phyloP scores from a whole-genome alignment of 805 yeast species.

The Alloascoidea africana region DNA sequence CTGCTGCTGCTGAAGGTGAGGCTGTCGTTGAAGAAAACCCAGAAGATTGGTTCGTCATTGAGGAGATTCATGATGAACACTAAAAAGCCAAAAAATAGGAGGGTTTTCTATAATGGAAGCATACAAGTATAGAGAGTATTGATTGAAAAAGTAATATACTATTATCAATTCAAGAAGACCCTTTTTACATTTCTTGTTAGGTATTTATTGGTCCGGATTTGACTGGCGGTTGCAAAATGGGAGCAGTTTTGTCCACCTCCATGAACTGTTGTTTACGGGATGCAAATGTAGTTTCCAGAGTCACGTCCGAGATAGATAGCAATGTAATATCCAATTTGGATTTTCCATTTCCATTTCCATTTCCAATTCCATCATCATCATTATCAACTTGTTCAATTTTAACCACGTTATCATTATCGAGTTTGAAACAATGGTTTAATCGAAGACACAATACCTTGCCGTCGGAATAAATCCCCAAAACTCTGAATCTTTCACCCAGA shows the following conservation, averaged over 20 bases:
- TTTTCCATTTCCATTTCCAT: not conserved
- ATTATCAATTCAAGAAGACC: not conserved
- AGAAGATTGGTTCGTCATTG: slow-evolving; percentile 28
- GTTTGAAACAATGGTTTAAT: not conserved
- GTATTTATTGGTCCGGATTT: not conserved
- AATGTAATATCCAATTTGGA: not conserved
- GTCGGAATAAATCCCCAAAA: not conserved
- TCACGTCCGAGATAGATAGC: too few species aligned
- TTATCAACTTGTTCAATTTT: not conserved
- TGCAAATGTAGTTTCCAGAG: not conserved
- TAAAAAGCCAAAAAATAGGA: slow-evolving; percentile 7
- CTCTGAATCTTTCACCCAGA: slow-evolving; percentile 1
- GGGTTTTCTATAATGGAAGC: not conserved
- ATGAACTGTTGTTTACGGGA: too few species aligned
- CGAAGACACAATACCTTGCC: not conserved
- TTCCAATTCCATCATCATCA: not conserved
- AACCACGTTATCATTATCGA: not conserved
- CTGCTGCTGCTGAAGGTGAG: slow-evolving; percentile 9
- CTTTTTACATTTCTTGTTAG: not conserved
- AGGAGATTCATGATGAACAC: slow-evolving; percentile 19
- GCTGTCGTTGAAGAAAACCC: slow-evolving; percentile 8
- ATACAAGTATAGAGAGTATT: not conserved
- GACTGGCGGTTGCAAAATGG: not conserved
- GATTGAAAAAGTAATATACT: not conserved
- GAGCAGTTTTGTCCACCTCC: too few species aligned